phyloP scores from a whole-genome alignment of 306 rosid species.

The Dicorynia guianensis region DNA sequence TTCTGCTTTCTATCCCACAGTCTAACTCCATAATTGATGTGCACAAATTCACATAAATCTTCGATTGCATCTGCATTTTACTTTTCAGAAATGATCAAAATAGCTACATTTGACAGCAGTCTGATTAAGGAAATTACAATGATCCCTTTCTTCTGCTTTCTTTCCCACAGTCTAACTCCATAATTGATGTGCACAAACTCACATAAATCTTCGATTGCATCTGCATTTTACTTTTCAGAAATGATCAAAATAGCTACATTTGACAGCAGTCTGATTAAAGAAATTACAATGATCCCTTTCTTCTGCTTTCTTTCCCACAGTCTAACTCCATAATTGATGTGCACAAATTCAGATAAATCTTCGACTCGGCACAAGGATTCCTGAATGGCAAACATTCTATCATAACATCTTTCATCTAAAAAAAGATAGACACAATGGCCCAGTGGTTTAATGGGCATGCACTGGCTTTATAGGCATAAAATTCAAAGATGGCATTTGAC shows the following conservation, averaged over 20 bases:
- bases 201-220: slow-evolving; percentile 19
- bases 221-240: no score
- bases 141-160: neutral
- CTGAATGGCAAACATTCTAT: neutral
- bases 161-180: neutral
- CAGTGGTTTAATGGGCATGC: slow-evolving; percentile 12
- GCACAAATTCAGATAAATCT: slow-evolving; percentile 10
- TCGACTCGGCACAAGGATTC: slow-evolving; percentile 15
- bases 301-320: neutral
- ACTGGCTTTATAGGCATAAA: neutral
- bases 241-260: neutral
- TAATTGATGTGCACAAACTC: neutral
- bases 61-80: neutral
- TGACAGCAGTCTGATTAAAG: slow-evolving; percentile 1
- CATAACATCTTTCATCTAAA: neutral
- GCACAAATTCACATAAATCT: slow-evolving; percentile 10
- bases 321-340: neutral
- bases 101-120: neutral
- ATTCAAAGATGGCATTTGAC: neutral
- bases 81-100: neutral
- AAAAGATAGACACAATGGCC: neutral
- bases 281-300: neutral
- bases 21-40: neutral
- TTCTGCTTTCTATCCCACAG: neutral
- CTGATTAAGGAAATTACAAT: neutral